phyloP scores from a whole-genome alignment of 768 basidiomycete species.

The Mycena indigotica region DNA sequence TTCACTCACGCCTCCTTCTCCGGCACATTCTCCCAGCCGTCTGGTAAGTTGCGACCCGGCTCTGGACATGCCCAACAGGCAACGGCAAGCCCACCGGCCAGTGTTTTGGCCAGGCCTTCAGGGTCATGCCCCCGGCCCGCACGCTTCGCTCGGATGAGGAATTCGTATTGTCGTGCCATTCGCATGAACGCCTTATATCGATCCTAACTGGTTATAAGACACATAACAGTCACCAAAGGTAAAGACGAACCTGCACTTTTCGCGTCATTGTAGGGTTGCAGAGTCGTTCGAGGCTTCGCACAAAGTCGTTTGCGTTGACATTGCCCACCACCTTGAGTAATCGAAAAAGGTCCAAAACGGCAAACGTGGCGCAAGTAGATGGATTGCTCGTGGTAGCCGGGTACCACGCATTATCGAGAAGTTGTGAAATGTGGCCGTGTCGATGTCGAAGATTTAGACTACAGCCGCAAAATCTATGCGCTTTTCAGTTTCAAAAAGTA shows the following conservation, averaged over 20 bases:
- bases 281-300: constrained; percentile 5
- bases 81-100: constrained; percentile 11
- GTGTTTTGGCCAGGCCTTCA: background rate
- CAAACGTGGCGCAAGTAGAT: constrained; percentile 13
- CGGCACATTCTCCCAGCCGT: constrained; percentile 14
- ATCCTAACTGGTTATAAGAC: constrained; percentile 1
- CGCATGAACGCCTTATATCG: constrained; percentile 2
- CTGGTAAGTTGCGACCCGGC: constrained; percentile 15
- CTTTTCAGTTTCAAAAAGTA: constrained; percentile 7
- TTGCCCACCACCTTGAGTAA: constrained; percentile 16
- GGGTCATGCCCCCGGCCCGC: constrained; percentile 12
- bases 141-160: constrained; percentile 3
- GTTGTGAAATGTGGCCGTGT: background rate
- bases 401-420: constrained; percentile 17
- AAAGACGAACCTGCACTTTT: constrained; percentile 2
- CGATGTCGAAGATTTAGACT: background rate
- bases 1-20: constrained; percentile 4
- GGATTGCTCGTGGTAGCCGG: constrained; percentile 15
- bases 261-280: background rate
- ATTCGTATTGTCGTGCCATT: background rate
- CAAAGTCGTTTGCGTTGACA: constrained; percentile 19
- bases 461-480: background rate
- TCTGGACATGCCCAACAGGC: constrained; percentile 24
- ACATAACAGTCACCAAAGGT: background rate
- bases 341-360: constrained; percentile 12